phyloP scores from a whole-genome alignment of 2,329 filamentous ascomycete species.

The Alternaria arbusti region DNA sequence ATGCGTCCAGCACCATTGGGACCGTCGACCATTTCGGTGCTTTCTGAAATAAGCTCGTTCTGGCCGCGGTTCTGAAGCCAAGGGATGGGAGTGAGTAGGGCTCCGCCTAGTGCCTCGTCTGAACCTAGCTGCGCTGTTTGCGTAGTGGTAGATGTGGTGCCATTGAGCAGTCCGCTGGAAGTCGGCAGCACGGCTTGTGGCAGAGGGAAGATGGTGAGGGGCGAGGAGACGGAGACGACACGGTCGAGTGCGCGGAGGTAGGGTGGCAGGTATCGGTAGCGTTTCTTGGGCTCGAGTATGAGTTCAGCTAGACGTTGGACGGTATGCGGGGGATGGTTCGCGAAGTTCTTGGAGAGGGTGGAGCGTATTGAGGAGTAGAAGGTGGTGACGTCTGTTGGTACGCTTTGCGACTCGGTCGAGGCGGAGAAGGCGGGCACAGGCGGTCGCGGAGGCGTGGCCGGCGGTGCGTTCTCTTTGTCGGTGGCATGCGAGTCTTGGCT shows the following conservation, averaged over 20 bases:
- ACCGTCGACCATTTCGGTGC: constrained; percentile 80
- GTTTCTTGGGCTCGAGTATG: constrained; percentile 73
- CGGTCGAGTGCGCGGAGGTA: constrained; percentile 92
- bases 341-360: constrained; percentile 71
- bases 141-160: constrained; percentile 55
- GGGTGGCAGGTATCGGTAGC: constrained; percentile 81
- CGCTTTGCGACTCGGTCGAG: constrained; percentile 30
- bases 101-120: constrained; percentile 88
- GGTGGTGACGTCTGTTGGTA: constrained; percentile 41
- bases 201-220: constrained; percentile 80
- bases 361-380: constrained; percentile 46
- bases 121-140: constrained; percentile 66
- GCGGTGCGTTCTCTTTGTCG: constrained; percentile 72
- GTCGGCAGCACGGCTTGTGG: constrained; percentile 65
- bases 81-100: constrained; percentile 89
- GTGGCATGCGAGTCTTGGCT: constrained; percentile 61
- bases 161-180: constrained; percentile 65
- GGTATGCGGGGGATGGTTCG: constrained; percentile 82
- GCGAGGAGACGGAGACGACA: constrained; percentile 86
- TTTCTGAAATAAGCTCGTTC: constrained; percentile 71
- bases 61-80: constrained; percentile 70
- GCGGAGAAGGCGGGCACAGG: constrained; percentile 52
- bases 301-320: constrained; percentile 92
- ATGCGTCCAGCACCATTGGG: constrained; percentile 80
- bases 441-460: constrained; percentile 51